A percentile compares a stretch with the other conserved stretches of the same genome.
These are phyloP conservation scores for Trichosporon asahii DNA, from an alignment of 1,284 basidiomycete genomes.

Conservation along the genomic window DNA sequence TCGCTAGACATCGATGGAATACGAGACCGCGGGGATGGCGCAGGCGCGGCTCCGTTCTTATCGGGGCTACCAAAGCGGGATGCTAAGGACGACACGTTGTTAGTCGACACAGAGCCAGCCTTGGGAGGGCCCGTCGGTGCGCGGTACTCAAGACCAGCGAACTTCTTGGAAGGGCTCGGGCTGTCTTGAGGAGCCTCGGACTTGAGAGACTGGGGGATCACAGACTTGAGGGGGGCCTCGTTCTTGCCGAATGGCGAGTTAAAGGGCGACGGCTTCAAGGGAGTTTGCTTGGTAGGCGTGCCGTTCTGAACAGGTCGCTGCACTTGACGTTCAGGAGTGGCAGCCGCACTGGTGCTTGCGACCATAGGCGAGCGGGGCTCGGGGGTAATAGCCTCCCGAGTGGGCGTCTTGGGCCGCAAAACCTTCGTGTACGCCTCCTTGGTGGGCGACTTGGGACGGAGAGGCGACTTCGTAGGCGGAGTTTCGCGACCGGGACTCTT, in stretches of 20 bases:
- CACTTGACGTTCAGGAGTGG: background rate
- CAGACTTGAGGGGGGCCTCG: conserved; percentile 15
- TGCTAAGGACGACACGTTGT: conserved; percentile 19
- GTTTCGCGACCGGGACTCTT: background rate
- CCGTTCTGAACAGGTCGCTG: background rate
- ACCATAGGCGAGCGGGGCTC: background rate
- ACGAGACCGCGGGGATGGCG: conserved; percentile 5
- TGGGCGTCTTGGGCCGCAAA: background rate
- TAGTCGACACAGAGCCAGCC: conserved; percentile 8
- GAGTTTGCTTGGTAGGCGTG: background rate
- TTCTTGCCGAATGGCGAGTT: background rate
- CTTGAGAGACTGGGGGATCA: background rate
- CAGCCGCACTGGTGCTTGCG: background rate
- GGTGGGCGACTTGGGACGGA: conserved; percentile 1
- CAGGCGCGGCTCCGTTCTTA: conserved; percentile 8
- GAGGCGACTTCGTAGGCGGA: background rate
- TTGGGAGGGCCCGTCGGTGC: conserved; percentile 24
- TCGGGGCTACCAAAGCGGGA: conserved; percentile 18
- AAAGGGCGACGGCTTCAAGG: conserved; percentile 8
- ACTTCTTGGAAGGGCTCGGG: conserved; percentile 13
- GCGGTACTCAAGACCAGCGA: conserved; percentile 20
- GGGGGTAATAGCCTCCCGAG: background rate
- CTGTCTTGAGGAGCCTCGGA: conserved; percentile 8
- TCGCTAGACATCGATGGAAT: conserved; percentile 30
- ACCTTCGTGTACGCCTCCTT: background rate